A percentile compares a stretch with the other conserved stretches of the same genome.
Evolutionary conservation across 129 eudicot genomes (phyloP).

Genomic region (Ambrosia artemisiifolia): DNA sequence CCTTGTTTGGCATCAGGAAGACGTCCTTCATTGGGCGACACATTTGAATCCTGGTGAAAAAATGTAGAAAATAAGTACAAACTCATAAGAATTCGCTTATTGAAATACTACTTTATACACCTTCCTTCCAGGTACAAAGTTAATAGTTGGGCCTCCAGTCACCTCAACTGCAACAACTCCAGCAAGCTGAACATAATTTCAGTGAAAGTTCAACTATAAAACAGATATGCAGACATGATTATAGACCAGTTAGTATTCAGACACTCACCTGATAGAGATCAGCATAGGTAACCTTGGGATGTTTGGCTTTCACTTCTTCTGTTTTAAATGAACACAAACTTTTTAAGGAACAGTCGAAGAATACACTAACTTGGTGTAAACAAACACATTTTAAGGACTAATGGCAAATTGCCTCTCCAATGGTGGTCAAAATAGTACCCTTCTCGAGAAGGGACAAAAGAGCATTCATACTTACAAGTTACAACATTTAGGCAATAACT

Average conservation of each 20-base stretch:
- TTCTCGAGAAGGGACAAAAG: background rate
- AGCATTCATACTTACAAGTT: constrained; percentile 4
- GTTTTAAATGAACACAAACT: constrained; percentile 22
- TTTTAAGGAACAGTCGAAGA: background rate
- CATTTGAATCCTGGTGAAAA: constrained; percentile 56
- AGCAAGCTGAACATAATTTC: constrained; percentile 64
- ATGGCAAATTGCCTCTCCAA: background rate
- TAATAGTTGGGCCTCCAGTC: constrained; percentile 89
- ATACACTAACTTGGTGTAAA: background rate
- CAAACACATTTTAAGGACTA: background rate
- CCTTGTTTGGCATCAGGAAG: constrained; percentile 97
- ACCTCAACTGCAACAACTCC: constrained; percentile 98
- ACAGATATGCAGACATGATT: background rate
- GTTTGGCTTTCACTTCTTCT: constrained; percentile 78
- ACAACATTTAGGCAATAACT: too few species aligned
- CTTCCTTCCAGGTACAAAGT: constrained; percentile 88
- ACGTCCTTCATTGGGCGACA: constrained; percentile 81
- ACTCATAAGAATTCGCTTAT: background rate
- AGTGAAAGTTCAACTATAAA: background rate
- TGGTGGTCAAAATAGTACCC: constrained; percentile 7
- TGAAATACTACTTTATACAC: constrained; percentile 29
- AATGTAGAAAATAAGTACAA: background rate
- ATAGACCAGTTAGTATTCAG: background rate
- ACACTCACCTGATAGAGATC: constrained; percentile 87
- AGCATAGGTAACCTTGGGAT: constrained; percentile 82